These are phyloP conservation scores for Populus simonii DNA, from an alignment of 345 rosid species.

Conservation along the genomic window DNA sequence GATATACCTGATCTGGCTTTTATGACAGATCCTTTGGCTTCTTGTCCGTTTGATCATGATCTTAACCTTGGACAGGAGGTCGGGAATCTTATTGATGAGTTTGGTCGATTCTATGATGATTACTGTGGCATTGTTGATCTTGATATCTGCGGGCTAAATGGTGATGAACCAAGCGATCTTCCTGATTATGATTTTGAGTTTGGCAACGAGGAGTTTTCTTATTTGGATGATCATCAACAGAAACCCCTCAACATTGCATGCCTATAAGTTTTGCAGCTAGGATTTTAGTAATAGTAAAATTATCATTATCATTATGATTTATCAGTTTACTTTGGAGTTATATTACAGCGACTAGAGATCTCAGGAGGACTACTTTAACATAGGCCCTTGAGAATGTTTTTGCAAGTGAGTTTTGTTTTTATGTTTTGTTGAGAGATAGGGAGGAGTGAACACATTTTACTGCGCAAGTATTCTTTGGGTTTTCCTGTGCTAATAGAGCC, in stretches of 20 bases:
- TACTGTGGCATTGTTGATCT: constrained; percentile 57
- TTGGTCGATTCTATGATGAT: constrained; percentile 42
- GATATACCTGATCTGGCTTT: constrained; percentile 47
- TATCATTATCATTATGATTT: background rate
- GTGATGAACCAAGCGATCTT: constrained; percentile 49
- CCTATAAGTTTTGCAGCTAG: constrained; percentile 87
- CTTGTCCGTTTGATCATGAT: constrained; percentile 32
- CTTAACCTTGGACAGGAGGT: constrained; percentile 43
- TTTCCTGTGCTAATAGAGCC: constrained; percentile 67
- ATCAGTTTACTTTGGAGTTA: background rate
- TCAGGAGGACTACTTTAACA: constrained; percentile 17
- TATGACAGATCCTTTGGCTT: constrained; percentile 35
- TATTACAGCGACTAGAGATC: constrained; percentile 5
- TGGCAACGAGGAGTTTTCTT: constrained; percentile 41
- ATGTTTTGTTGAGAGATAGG: constrained; percentile 13
- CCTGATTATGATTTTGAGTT: constrained; percentile 70
- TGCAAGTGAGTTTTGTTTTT: constrained; percentile 13
- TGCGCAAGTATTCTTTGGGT: constrained; percentile 36
- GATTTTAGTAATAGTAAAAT: constrained; percentile 8
- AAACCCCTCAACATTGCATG: constrained; percentile 47
- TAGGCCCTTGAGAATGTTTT: constrained; percentile 28
- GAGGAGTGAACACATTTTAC: constrained; percentile 15
- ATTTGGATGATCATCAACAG: constrained; percentile 28
- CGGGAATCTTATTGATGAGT: constrained; percentile 48
- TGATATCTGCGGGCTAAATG: constrained; percentile 45